Conservation (phyloP, 441 rosid genomes). For the Pelargonium cotyledonis region DNA sequence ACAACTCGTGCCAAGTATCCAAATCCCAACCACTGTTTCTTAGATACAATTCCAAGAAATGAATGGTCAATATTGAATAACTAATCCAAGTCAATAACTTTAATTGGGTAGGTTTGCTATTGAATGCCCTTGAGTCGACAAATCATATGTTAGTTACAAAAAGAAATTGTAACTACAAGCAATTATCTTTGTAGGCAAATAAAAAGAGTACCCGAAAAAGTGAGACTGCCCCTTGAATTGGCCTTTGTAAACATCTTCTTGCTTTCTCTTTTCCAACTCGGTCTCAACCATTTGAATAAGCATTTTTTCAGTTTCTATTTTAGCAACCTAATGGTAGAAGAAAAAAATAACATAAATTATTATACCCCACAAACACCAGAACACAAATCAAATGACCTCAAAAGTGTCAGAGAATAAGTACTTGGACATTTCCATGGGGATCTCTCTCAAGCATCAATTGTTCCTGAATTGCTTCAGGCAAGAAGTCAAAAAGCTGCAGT, state of each 20-base stretch:
- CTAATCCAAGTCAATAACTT: neutral
- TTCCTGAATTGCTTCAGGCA: constrained; percentile 86
- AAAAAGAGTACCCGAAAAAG: constrained; percentile 72
- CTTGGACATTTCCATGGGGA: constrained; percentile 99
- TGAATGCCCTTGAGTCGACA: neutral
- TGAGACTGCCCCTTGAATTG: constrained; percentile 89
- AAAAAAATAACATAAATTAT: constrained; percentile 12
- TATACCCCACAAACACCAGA: too few species aligned
- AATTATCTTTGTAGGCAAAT: neutral
- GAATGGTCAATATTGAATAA: neutral
- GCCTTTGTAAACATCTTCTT: constrained; percentile 60
- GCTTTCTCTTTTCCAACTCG: constrained; percentile 85
- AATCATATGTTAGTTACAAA: neutral
- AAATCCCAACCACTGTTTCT: neutral
- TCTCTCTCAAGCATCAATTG: constrained; percentile 98
- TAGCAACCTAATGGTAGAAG: constrained; percentile 66
- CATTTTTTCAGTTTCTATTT: constrained; percentile 99
- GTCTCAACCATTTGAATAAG: constrained; percentile 98
- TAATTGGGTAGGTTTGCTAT: neutral
- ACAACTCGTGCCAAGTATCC: constrained; percentile 11
- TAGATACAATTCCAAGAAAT: neutral
- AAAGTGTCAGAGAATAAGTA: constrained; percentile 23
- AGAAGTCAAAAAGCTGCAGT: constrained; percentile 66
- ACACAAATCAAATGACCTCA: constrained; percentile 8
- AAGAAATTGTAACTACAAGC: neutral